A percentile compares a stretch with the other conserved stretches of the same genome.
Conservation (phyloP, 73 alveolate species). For the Paramecium sonneborni region DNA sequence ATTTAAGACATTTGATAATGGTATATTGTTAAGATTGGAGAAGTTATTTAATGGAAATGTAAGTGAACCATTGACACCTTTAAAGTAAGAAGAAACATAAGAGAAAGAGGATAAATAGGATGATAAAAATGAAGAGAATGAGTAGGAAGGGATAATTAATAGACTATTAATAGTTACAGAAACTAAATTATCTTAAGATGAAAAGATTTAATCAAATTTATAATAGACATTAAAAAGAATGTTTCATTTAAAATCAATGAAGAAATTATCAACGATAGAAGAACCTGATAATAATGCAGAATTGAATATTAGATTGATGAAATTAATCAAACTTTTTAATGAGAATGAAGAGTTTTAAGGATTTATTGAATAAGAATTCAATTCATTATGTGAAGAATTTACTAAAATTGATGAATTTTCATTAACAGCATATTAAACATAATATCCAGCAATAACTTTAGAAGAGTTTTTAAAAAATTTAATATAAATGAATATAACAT, state of each 20-base stretch:
- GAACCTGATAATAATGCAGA: constrained; percentile 41
- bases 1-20: not conserved
- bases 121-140: not conserved
- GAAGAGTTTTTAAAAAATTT: constrained; percentile 36
- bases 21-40: not conserved
- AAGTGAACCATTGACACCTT: not conserved
- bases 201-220: not conserved
- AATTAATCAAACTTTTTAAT: not conserved
- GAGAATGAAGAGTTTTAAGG: constrained; percentile 22
- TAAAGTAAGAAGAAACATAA: not conserved
- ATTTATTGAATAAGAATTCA: constrained; percentile 11
- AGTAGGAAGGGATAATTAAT: not conserved
- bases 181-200: not conserved
- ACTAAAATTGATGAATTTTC: not conserved
- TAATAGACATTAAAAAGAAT: constrained; percentile 4
- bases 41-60: constrained; percentile 1
- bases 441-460: not conserved
- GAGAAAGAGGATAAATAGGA: not conserved
- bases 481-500: constrained; percentile 11
- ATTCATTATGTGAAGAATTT: not conserved
- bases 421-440: not conserved
- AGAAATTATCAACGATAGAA: not conserved
- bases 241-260: constrained; percentile 15
- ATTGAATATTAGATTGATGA: not conserved
- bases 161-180: not conserved